Evolutionary conservation across 148 eudicot species (phyloP), one percentile per base, ranked within the genome.

Genomic region (Rhododendron ferrugineum): DNA sequence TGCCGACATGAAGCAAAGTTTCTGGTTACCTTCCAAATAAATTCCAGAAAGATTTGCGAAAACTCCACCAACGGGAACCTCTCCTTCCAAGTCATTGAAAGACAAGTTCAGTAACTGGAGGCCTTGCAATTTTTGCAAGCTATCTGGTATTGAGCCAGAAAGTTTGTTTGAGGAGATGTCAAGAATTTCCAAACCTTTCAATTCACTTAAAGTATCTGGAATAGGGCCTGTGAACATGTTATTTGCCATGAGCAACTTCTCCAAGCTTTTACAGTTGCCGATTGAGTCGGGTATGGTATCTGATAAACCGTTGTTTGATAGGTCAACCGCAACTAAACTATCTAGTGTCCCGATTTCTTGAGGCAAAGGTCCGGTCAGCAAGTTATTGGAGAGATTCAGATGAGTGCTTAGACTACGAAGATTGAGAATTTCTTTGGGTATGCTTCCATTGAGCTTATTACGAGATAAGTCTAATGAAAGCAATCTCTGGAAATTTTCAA

Each of bases 111-210:
- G 80, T 22, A 76, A 79, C 32, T 86, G 90, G 16, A 89, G 89
- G 34, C 88, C 88, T 23, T 82, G 75, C 49, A 90, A 73, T 3
- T 58, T 84, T 84, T 77, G 34, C 15, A 93, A 85, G 20, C 64
- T 58, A 1, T 20, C 5, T 36, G 93, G 92, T 58, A 93, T 89
- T 18, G 82, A 42, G 28, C 91, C 90, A 2, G 92, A 93, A 15
- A 93, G 91, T 13, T 90, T 84, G 75, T 91, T 93, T 9, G 88
- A 79, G 22, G 93, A 93, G 4, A 91, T 88, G 70, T 93, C 95
- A 81, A 93, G 89, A 47, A 77, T 85, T 85, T 82, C 86, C 46
- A 93, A 85, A 73, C 88, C 87, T 62, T 84, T 82, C 30, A 92
- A 32, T 30, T 62, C 77, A 13, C 87, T 92, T 8, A 93, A 85